Base-by-base conservation (phyloP, 768 basidiomycete genomes). In the Leccinum ochraceum region DNA sequence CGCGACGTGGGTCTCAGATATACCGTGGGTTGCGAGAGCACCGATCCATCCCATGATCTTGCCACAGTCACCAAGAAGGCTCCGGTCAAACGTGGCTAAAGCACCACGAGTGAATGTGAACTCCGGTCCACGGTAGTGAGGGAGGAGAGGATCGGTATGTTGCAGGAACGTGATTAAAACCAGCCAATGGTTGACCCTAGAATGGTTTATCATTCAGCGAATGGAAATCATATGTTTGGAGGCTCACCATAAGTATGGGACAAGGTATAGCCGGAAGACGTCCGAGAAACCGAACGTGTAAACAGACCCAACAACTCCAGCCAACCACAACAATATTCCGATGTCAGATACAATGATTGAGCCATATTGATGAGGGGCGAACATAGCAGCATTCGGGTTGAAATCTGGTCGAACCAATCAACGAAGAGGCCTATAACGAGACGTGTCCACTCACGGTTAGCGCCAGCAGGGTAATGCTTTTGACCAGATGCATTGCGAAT, bases 121-220 rank as follows among this genome's bases (percentile, higher is more conserved):
- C 71, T 90, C 88, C 39, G 85, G 71, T 14, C 88, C 85, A 64
- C 92, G 90, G 82, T 97, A 98, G 78, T 98, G 96, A 53, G 95
- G 95, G 49, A 98, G 85, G 51, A 90, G 75, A 20, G 95, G 94
- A 77, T 98, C 96, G 68, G 96, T 98, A 81, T 99, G 96, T 79
- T 99, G 96, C 54, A 98, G 82, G 89, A 94, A 98, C 20, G 95
- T 97, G 79, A 98, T 97, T 68, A 94, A 70, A 59, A 98, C 93
- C 57, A 98, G 83, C 95, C 95, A 97, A 81, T 94, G 92, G 81
- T 93, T 93, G 57, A 89, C 86, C 87, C 85, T 88, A 61, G 10
- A 13, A 14, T 49, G 24, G 49, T 62, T 4, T 17, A 34, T 60
- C 4, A 30, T 16, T 51, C 9, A 53, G 57, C 13, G 30, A 58